Evolutionary conservation across 495 filamentous ascomycete species (phyloP), one percentile per base, ranked within the genome.

Genomic region (Neurospora hispaniola): DNA sequence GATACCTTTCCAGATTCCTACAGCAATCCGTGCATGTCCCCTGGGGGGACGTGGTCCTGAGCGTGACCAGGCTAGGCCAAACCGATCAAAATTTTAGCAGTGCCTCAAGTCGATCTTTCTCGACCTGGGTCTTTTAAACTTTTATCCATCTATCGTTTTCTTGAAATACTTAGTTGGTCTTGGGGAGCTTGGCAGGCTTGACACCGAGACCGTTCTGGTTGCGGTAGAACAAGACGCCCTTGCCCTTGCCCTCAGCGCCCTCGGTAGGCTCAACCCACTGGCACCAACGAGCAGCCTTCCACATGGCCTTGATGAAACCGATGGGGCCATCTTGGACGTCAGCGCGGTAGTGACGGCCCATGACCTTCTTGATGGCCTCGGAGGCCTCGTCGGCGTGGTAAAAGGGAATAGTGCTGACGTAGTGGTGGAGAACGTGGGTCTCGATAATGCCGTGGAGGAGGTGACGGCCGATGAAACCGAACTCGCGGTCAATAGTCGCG

Each of bases 401-500:
- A 83, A 96, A 96, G 70, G 93, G 94, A 72, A 96, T 97, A 75
- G 87, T 89, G 79, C 87, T 89, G 76, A 96, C 89, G 79, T 93
- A 91, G 86, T 96, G 93, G 85, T 97, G 93, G 59, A 95, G 87
- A 71, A 97, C 93, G 84, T 96, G 93, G 69, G 92, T 94, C 83
- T 97, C 94, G 81, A 95, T 91, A 80, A 96, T 96, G 78, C 93
- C 92, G 85, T 97, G 93, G 83, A 97, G 88, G 75, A 97, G 86
- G 75, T 90, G 88, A 73, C 92, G 91, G 44, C 94, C 94, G 79
- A 94, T 91, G 84, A 95, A 96, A 71, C 94, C 93, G 76, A 94
- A 93, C 77, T 94, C 91, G 76, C 94, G 92, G 79, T 97, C 94
- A 72, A 97, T 92, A 43, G 93, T 97, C 43, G 91, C 90, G 62